Base-by-base conservation (phyloP, 2,329 filamentous ascomycete genomes). In the Colletotrichum noveboracense region DNA sequence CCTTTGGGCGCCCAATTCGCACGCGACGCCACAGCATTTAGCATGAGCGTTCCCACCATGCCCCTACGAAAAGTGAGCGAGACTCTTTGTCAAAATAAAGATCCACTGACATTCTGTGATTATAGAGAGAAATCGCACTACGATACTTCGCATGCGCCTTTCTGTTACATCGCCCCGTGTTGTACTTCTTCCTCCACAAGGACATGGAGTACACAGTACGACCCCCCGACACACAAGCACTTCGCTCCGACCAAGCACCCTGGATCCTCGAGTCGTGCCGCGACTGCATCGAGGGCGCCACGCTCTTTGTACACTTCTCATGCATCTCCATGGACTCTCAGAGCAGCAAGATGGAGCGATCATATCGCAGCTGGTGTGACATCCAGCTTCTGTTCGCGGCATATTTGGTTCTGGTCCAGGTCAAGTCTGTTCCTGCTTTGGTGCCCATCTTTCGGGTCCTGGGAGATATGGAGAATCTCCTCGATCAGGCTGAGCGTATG, bases 141-240 rank as follows among this genome's bases (percentile, higher is more conserved):
- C 70, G 70, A 21, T 73, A 73, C 48, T 73, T 73, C 32, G 56
- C 43, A 24, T 73, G 70, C 70, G 48, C 56, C 21, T 73, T 73
- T 55, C 70, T 73, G 18, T 65, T 73, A 21, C 62, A 73, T 34
- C 70, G 70, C 21, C 70, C 70, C 24, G 70, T 73, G 18, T 38
- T 73, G 21, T 73, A 73, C 48, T 73, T 73, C 52, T 73, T 68
- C 55, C 70, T 73, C 48, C 70, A 73, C 34, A 68, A 60, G 30
- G 70, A 73, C 64, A 60, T 73, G 26, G 70, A 73, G 43, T 73
- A 73, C 12, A 58, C 64, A 6, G 70, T 73, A n/a, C 34, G 70
- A 13, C 70, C 70, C 6, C 70, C 70, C 18, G 64, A 61, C 7
- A 43, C 28, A 14, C 62, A 34, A 24, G 28, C 43, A 3, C 13